Evolutionary conservation across 1,284 basidiomycete genomes (phyloP).

Genomic region (Agaricales sp.): DNA sequence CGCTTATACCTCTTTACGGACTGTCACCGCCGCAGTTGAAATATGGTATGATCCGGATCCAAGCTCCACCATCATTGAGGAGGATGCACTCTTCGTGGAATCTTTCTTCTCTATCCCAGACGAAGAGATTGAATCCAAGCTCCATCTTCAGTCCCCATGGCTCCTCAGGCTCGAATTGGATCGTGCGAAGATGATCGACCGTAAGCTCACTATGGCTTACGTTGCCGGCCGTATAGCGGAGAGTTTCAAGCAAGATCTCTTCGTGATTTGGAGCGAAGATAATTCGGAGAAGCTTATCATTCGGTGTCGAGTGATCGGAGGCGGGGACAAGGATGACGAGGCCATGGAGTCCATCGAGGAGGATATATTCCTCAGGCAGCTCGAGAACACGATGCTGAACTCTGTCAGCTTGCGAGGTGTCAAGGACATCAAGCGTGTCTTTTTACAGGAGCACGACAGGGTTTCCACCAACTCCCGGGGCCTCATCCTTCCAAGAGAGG

Average conservation of each 20-base stretch:
- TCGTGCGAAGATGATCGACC: slow-evolving; percentile 96
- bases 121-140: too few species aligned
- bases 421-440: too few species aligned
- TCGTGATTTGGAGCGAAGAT: slow-evolving; percentile 98
- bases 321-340: too few species aligned
- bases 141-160: slow-evolving; percentile 95
- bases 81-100: too few species aligned
- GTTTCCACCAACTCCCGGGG: slow-evolving; percentile 74
- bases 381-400: too few species aligned
- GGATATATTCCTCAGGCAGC: too few species aligned
- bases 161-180: slow-evolving; percentile 94
- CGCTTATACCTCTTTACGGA: slow-evolving; percentile 90
- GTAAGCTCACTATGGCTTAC: slow-evolving; percentile 92
- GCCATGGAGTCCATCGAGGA: too few species aligned
- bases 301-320: slow-evolving; percentile 89
- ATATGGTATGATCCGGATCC: slow-evolving; percentile 99
- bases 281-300: too few species aligned
- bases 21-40: slow-evolving; percentile 92
- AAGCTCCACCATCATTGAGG: too few species aligned
- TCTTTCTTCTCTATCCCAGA: too few species aligned
- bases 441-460: too few species aligned
- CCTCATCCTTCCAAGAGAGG: slow-evolving; percentile 39
- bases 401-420: too few species aligned
- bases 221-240: slow-evolving; percentile 92
- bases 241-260: slow-evolving; percentile 93